Evolutionary conservation across 148 eudicot genomes (phyloP), one percentile per base, ranked within the genome.

Genomic region (Arctostaphylos glauca): DNA sequence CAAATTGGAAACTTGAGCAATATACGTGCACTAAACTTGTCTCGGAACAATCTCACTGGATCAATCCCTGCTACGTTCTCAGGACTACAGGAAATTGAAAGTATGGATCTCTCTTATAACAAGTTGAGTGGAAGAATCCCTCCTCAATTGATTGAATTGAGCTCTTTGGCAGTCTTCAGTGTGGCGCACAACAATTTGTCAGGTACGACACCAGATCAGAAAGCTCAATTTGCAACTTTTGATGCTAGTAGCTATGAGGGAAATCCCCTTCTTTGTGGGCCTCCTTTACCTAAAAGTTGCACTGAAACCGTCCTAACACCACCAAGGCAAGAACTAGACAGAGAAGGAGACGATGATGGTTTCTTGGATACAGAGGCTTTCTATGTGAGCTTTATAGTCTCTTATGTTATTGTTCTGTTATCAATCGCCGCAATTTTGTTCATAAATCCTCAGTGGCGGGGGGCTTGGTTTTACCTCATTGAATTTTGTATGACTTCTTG

Each of bases 241-340:
- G 78, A 52, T 1, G 56, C 9, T 13, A 75, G 58, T 7, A 75
- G 78, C 43, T 75, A 19, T 12, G 58, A 49, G 38, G 59, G 78
- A 75, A 75, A 75, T n/a, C 78, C 78, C 10, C 58, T 75, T 75
- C 78, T 75, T 13, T 75, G 78, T 21, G 78, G 78, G 12, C 58
- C 5, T 10, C 78, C 78, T 12, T 75, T 50, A 12, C 56, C 21
- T 0, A 75, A 75, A 9, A 75, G 18, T 49, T 75, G 78, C 78
- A 75, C 49, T 2, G 38, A 74, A 49, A 6, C 9, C 19, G 8
- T 2, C n/a, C 16, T 23, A 47, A 3, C 52, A 9, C 53, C 10
- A 74, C 19, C 54, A 18, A 49, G 12, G 54, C 23, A 18, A 52
- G 50, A 25, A 10, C 19, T 38, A 10, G 48, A 4, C 7, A 6